Evolutionary conservation across 2,329 filamentous ascomycete species (phyloP), one percentile per base, ranked within the genome.

Genomic region (Dendryphion nanum): DNA sequence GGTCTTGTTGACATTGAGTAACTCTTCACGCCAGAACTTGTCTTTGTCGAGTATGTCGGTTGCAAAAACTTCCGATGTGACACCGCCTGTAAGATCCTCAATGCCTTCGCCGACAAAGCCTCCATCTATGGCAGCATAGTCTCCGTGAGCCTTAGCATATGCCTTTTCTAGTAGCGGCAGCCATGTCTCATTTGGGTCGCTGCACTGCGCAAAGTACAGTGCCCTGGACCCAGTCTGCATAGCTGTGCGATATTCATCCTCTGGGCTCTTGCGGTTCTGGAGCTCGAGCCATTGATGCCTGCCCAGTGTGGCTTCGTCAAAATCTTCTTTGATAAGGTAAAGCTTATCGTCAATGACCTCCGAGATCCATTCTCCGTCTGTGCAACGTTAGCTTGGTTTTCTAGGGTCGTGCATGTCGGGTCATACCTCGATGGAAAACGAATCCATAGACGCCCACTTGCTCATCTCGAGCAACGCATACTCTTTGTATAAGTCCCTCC

Each of bases 321-420:
- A 94, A 57, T 86, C 84, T 4, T 87, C 85, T 2, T 86, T 87
- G 42, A 83, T 86, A 14, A 95, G 77, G 61, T 87, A 94, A 3
- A 95, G 75, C 66, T 94, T 94, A 64, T 95, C 89, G 57, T 95
- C 89, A 42, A 95, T 82, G 45, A 95, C 90, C 41, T 86, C 89
- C 52, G 89, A 89, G 40, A 91, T 86, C 89, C 89, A 95, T 65
- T 93, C 87, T 37, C 89, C 89, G 51, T 91, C 87, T 78, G 48
- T 33, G 32, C 33, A 12, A 38, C 13, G 44, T 64, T 30, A 64
- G 60, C 44, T 30, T 20, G 34, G 37, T 39, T 35, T 40, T 33
- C 35, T n/a, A 32, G 6, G 5, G 24, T 34, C 10, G 23, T 29
- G 39, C 24, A 37, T 18, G 15, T 38, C 33, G 37, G 30, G 23